Evolutionary conservation across 495 filamentous ascomycete genomes (phyloP).

Genomic region (Penicillium robsamsonii): DNA sequence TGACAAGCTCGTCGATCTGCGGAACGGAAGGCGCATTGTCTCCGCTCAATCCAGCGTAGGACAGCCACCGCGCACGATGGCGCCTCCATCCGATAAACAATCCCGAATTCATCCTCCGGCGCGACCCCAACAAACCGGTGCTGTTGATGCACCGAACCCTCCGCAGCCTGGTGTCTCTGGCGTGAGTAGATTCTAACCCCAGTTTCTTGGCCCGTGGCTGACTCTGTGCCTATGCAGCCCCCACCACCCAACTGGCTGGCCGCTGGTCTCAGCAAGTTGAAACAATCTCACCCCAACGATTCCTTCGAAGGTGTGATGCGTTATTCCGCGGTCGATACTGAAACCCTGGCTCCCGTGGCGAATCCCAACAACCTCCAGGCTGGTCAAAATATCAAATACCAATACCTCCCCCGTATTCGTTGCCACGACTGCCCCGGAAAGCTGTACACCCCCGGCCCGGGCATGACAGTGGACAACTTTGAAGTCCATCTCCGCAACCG

Average conservation of each 20-base stretch:
- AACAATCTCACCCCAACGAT: conserved; percentile 66
- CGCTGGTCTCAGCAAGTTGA: conserved; percentile 60
- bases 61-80: conserved; percentile 58
- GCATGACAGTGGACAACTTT: conserved; percentile 80
- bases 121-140: conserved; percentile 56
- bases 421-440: conserved; percentile 93
- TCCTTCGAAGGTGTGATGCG: conserved; percentile 86
- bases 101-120: conserved; percentile 31
- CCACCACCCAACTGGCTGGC: conserved; percentile 79
- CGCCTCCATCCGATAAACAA: conserved; percentile 51
- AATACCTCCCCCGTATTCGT: conserved; percentile 79
- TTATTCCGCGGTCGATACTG: conserved; percentile 69
- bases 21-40: conserved; percentile 25
- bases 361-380: conserved; percentile 50
- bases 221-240: conserved; percentile 51
- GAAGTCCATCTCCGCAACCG: conserved; percentile 84
- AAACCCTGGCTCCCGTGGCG: conserved; percentile 55
- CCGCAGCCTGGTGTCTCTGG: conserved; percentile 53
- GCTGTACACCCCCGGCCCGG: conserved; percentile 84
- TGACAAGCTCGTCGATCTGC: conserved; percentile 39
- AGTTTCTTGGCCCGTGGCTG: conserved; percentile 21
- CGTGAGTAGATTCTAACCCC: conserved; percentile 49
- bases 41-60: conserved; percentile 6
- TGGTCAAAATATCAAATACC: conserved; percentile 56
- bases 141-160: conserved; percentile 60